Evolutionary conservation across 257 asterid species (phyloP).

Genomic region (Marsdenia floribunda): DNA sequence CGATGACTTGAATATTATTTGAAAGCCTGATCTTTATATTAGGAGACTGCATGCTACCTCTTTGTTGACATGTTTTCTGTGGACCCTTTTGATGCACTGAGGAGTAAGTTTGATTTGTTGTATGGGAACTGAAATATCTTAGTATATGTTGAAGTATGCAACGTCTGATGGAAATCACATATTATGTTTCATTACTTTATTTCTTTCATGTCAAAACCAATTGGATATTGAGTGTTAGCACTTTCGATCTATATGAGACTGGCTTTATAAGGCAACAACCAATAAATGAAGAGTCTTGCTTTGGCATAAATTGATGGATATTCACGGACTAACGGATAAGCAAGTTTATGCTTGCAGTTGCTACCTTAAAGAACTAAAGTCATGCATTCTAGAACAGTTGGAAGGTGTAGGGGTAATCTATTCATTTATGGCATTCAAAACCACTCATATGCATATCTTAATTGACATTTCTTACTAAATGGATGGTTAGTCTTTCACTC

Average conservation of each 20-base stretch:
- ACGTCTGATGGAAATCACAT: background rate
- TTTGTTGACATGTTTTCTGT: background rate
- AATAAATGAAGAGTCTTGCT: background rate
- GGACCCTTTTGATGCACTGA: background rate
- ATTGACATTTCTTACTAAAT: background rate
- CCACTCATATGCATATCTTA: background rate
- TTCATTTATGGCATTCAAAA: background rate
- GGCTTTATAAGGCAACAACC: background rate
- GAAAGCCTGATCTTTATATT: background rate
- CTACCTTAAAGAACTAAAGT: background rate
- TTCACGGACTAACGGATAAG: background rate
- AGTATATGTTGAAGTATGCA: background rate
- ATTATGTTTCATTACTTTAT: background rate
- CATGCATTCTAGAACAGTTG: background rate
- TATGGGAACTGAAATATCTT: background rate
- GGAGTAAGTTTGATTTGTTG: background rate
- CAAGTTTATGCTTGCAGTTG: background rate
- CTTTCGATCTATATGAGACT: background rate
- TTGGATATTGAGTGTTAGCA: background rate
- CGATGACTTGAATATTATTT: background rate
- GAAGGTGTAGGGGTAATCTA: background rate
- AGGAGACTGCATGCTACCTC: constrained; percentile 1
- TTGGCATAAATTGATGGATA: background rate
- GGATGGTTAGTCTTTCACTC: background rate
- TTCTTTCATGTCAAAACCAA: background rate